Evolutionary conservation across 2,329 filamentous ascomycete species (phyloP).

Genomic region (Ceratocystis albifundus): DNA sequence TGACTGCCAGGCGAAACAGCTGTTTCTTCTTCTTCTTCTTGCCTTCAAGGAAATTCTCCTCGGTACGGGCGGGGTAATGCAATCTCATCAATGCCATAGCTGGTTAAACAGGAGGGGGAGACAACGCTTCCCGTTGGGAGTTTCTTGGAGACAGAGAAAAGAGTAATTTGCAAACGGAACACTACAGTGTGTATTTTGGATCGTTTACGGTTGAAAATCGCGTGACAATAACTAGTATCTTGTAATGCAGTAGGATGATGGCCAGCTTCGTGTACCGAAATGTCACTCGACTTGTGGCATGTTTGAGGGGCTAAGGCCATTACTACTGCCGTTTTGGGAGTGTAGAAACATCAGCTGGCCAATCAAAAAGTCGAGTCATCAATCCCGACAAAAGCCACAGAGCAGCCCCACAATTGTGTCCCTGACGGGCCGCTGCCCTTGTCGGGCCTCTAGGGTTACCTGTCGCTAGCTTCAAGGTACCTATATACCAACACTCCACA

Average conservation of each 20-base stretch:
- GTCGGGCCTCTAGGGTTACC: not conserved
- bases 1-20: not conserved
- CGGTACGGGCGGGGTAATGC: not conserved
- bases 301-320: not conserved
- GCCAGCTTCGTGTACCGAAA: slow-evolving; percentile 8
- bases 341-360: not conserved
- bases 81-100: not conserved
- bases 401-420: slow-evolving; percentile 4
- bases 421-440: slow-evolving; percentile 4
- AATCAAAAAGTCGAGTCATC: not conserved
- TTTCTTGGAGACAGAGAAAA: not conserved
- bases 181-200: not conserved
- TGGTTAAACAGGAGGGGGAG: not conserved
- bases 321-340: not conserved
- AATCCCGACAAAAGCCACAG: not conserved
- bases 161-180: not conserved
- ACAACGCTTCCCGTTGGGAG: not conserved
- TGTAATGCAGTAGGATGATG: slow-evolving; percentile 5
- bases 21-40: not conserved
- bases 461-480: not conserved
- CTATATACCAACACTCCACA: not conserved
- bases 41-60: not conserved
- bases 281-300: slow-evolving; percentile 12
- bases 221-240: not conserved
- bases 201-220: not conserved